Base-by-base conservation (phyloP, 768 basidiomycete genomes). In the Gymnopilus dilepis region DNA sequence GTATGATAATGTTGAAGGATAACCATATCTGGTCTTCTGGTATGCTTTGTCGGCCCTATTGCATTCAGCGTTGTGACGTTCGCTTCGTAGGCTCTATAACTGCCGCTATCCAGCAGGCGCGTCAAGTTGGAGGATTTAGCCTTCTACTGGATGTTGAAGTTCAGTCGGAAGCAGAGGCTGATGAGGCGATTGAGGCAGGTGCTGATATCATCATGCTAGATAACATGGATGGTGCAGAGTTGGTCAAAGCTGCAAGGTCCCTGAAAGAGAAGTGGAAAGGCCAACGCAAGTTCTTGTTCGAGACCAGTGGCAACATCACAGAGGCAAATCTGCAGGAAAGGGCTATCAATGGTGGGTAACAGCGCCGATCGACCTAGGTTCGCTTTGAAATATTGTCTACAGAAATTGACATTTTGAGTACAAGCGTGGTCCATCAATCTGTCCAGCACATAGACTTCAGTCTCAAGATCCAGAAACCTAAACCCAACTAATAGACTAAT, bases 1-100 rank as follows among this genome's bases (percentile, higher is more conserved):
- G 92, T 72, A 99, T 99, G 97, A 96, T 99, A 71, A 99, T 99
- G 97, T 86, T 99, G 69, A 99, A 99, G 76, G 97, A 99, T 69
- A 99, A 99, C 73, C 97, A 99, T 72, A 93, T 99, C 71, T 98
- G 95, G 96, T 97, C 95, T 3, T 92, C 89, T 42, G 95, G 95
- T 89, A 50, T 59, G 42, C 65, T 33, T 65, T 28, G 37, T 40
- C 24, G 34, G 60, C 56, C 40, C 31, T n/a, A 13, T n/a, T 8
- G 22, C 50, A 43, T 15, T 55, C 40, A 21, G 34, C 9, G 50
- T 61, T 47, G 62, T 65, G 45, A 62, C 43, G 38, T 38, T 33
- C 38, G 15, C 38, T 13, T 13, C 5, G 15, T 62, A 89, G 95
- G 96, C 28, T 97, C 95, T 8, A 97, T 99, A 65, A 94, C 94